Conservation (phyloP, 2,329 filamentous ascomycete species). For the Fusarium torreyae region DNA sequence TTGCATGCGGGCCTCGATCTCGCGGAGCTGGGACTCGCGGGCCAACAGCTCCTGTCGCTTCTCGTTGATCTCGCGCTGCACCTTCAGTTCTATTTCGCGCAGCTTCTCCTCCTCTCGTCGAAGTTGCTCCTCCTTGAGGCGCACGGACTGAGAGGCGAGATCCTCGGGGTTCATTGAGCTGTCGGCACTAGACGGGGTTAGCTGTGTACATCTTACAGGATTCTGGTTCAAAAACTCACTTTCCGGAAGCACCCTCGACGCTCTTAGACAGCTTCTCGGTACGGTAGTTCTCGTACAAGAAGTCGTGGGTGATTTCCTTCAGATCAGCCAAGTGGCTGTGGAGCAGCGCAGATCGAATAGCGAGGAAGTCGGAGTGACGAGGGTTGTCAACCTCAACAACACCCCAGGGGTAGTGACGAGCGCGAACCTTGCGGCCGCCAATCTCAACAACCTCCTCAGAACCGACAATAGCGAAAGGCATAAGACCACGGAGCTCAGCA, state of each 20-base stretch:
- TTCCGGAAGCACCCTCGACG: conserved; percentile 89
- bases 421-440: conserved; percentile 90
- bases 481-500: conserved; percentile 94
- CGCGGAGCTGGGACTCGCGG: conserved; percentile 97
- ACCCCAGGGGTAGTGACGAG: conserved; percentile 98
- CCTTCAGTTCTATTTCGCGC: conserved; percentile 99
- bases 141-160: conserved; percentile 95
- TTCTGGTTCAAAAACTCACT: conserved; percentile 72
- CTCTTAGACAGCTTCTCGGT: conserved; percentile 99
- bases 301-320: conserved; percentile 99
- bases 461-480: conserved; percentile 99
- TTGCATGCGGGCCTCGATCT: conserved; percentile 98
- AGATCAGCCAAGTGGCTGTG: conserved; percentile 98
- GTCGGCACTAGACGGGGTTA: conserved; percentile 69
- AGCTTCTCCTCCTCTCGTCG: conserved; percentile 99
- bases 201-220: conserved; percentile 24
- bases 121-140: conserved; percentile 99
- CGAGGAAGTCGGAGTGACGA: conserved; percentile 97
- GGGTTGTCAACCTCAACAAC: conserved; percentile 99
- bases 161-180: conserved; percentile 97
- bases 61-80: conserved; percentile 99
- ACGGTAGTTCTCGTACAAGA: conserved; percentile 99
- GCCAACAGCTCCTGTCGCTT: conserved; percentile 98
- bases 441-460: conserved; percentile 97
- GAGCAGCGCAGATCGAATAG: conserved; percentile 94